Evolutionary conservation across 257 asterid species (phyloP).

Genomic region (Paulownia fortunei): DNA sequence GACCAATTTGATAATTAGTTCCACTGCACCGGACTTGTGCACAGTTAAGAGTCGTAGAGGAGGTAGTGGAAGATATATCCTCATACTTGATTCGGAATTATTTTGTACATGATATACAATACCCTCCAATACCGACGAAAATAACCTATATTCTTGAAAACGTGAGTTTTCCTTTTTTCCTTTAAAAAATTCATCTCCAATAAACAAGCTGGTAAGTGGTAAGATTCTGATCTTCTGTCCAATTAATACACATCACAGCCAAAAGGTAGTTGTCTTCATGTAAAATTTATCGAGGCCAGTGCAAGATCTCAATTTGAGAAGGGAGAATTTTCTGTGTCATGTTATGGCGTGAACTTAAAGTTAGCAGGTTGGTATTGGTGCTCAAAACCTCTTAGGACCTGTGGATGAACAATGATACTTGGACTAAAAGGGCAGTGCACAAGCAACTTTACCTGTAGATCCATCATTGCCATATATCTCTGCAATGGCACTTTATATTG

Average conservation of each 20-base stretch:
- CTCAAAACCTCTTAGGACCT: background rate
- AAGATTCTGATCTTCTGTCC: too few species aligned
- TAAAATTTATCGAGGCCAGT: too few species aligned
- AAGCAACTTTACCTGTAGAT: slow-evolving; percentile 74
- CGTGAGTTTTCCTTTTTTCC: background rate
- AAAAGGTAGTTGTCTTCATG: too few species aligned
- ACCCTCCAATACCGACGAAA: background rate
- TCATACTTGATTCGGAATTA: background rate
- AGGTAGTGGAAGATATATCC: too few species aligned
- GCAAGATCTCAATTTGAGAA: too few species aligned
- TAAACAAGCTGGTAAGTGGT: background rate
- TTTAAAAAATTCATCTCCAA: background rate
- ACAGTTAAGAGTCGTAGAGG: too few species aligned
- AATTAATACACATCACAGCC: too few species aligned
- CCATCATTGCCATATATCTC: slow-evolving; percentile 95
- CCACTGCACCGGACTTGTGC: too few species aligned
- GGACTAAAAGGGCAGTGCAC: background rate
- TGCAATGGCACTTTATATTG: slow-evolving; percentile 81
- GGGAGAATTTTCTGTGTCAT: too few species aligned
- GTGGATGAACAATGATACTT: background rate
- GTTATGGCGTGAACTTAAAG: too few species aligned
- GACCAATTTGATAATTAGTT: too few species aligned
- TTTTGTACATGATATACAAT: background rate
- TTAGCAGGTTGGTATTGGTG: background rate
- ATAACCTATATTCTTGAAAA: background rate